These are phyloP conservation scores for Elsinoe australis DNA, from an alignment of 2,329 filamentous ascomycete species.

Conservation along the genomic window DNA sequence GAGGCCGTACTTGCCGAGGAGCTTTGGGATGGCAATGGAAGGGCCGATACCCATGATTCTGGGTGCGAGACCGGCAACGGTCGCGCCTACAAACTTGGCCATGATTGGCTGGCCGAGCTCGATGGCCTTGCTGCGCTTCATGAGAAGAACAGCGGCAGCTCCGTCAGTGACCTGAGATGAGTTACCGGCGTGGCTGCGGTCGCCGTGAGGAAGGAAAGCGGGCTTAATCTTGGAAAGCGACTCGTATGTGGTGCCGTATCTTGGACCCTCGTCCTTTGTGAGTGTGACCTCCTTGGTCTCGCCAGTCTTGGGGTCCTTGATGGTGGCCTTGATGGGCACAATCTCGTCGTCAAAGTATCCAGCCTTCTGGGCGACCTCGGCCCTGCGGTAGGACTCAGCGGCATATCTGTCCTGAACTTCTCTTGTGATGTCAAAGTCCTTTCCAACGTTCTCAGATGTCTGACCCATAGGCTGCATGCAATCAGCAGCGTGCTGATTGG, in stretches of 20 bases:
- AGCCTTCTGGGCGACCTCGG: conserved; percentile 82
- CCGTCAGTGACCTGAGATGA: conserved; percentile 93
- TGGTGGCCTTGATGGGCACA: conserved; percentile 69
- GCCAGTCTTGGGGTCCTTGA: conserved; percentile 78
- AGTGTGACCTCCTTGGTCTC: conserved; percentile 70
- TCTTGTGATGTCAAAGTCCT: conserved; percentile 77
- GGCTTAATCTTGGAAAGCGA: conserved; percentile 73
- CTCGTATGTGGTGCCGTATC: conserved; percentile 82
- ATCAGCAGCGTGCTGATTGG: conserved; percentile 70
- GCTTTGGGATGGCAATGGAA: conserved; percentile 65
- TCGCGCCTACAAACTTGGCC: conserved; percentile 89
- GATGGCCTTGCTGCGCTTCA: conserved; percentile 87
- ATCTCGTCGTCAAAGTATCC: conserved; percentile 95
- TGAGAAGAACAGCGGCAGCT: conserved; percentile 78
- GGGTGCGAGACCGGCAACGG: conserved; percentile 80
- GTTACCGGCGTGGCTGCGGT: conserved; percentile 83
- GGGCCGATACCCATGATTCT: conserved; percentile 96
- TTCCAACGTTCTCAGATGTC: conserved; percentile 91
- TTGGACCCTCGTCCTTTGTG: conserved; percentile 80
- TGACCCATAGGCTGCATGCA: conserved; percentile 96
- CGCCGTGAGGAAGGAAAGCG: conserved; percentile 85
- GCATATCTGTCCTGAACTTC: conserved; percentile 78
- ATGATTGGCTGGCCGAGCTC: conserved; percentile 84
- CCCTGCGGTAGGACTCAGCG: conserved; percentile 77
- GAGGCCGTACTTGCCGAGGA: conserved; percentile 71